Conservation (phyloP, 2,329 filamentous ascomycete genomes). For the Ophiocordyceps polyrhachis-furcata region DNA sequence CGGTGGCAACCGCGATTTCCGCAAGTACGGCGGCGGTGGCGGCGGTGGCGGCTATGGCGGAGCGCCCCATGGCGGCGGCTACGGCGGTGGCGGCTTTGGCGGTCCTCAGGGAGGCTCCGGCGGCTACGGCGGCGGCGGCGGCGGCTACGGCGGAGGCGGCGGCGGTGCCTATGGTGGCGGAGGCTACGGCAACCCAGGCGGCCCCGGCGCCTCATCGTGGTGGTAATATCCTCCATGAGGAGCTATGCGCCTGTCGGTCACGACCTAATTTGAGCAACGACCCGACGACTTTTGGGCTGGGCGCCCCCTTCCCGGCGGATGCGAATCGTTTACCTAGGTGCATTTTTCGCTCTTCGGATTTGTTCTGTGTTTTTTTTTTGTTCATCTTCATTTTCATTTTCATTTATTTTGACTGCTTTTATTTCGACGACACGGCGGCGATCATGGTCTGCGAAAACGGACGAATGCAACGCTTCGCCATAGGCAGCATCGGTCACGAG, state of each 20-base stretch:
- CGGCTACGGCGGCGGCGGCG: conserved; percentile 20
- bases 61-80: conserved; percentile 14
- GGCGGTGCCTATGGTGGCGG: conserved; percentile 22
- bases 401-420: conserved; percentile 8
- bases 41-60: conserved; percentile 22
- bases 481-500: conserved; percentile 18
- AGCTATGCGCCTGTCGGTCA: conserved; percentile 1
- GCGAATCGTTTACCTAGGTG: conserved; percentile 6
- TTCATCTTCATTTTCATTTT: conserved; percentile 6
- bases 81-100: conserved; percentile 18
- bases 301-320: neutral
- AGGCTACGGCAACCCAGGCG: conserved; percentile 50
- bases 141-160: conserved; percentile 22
- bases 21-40: conserved; percentile 50
- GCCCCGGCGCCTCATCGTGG: conserved; percentile 44
- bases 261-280: neutral
- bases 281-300: conserved; percentile 1
- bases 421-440: conserved; percentile 18
- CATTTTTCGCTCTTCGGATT: conserved; percentile 4
- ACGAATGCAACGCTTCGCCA: conserved; percentile 14
- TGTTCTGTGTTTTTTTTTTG: neutral
- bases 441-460: conserved; percentile 20
- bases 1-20: conserved; percentile 74
- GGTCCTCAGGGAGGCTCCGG: conserved; percentile 18
- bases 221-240: conserved; percentile 40